Conservation (phyloP, 371 early-diverging fungal species). For the Ordospora pajunii region DNA sequence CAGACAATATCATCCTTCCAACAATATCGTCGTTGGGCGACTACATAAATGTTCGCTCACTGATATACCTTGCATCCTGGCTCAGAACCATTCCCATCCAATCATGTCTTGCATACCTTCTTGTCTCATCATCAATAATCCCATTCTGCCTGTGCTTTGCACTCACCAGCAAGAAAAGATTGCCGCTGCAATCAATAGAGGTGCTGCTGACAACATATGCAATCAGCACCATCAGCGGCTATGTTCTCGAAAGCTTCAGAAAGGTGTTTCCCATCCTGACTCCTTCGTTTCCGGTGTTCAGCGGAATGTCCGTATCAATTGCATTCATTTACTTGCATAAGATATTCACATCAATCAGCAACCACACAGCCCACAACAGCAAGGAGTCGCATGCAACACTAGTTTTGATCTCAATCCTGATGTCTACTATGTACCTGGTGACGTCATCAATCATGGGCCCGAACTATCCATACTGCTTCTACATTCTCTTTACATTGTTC, state of each 20-base stretch:
- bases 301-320: slow-evolving; percentile 43
- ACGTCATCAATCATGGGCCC: background rate
- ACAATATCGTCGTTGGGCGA: slow-evolving; percentile 54
- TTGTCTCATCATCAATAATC: background rate
- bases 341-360: slow-evolving; percentile 32
- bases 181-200: slow-evolving; percentile 43
- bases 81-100: background rate
- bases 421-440: slow-evolving; percentile 21
- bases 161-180: slow-evolving; percentile 15
- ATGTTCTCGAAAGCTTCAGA: slow-evolving; percentile 35
- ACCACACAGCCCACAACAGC: slow-evolving; percentile 1
- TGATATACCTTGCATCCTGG: slow-evolving; percentile 41
- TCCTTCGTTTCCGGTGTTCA: slow-evolving; percentile 41
- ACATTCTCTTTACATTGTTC: slow-evolving; percentile 19
- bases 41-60: slow-evolving; percentile 33
- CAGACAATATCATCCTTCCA: slow-evolving; percentile 60
- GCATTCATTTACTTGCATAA: slow-evolving; percentile 47
- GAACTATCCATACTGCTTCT: slow-evolving; percentile 14
- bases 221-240: slow-evolving; percentile 31
- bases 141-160: slow-evolving; percentile 29
- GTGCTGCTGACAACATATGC: slow-evolving; percentile 32
- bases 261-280: slow-evolving; percentile 32
- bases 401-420: slow-evolving; percentile 20
- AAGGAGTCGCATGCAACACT: slow-evolving; percentile 14
- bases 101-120: background rate